These are phyloP conservation scores for Sonneratia caseolaris DNA, from an alignment of 345 rosid genomes.

Conservation along the genomic window DNA sequence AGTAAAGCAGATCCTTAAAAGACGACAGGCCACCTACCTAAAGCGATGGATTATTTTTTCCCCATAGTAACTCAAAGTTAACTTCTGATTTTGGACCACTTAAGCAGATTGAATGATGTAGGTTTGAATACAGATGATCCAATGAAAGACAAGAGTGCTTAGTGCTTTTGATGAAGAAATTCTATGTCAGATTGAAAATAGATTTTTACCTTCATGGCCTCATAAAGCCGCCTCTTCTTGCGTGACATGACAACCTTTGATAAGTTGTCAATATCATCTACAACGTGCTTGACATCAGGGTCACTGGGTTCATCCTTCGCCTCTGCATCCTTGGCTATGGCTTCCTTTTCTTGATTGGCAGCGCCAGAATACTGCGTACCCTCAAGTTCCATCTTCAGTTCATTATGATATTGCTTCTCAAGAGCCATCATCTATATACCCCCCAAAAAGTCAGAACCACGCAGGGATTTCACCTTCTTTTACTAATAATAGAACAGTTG, in stretches of 20 bases:
- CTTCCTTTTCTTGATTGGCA: slow-evolving; percentile 15
- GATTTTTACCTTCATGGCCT: slow-evolving; percentile 57
- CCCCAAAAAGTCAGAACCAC: slow-evolving; percentile 2
- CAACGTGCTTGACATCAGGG: slow-evolving; percentile 28
- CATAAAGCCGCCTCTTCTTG: slow-evolving; percentile 48
- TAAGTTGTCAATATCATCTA: slow-evolving; percentile 30
- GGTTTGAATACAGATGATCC: not conserved
- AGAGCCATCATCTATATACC: slow-evolving; percentile 47
- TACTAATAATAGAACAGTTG: not conserved
- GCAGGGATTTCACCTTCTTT: not conserved
- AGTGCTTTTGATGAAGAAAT: not conserved
- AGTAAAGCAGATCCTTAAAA: not conserved
- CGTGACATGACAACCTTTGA: slow-evolving; percentile 43
- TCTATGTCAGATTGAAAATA: not conserved
- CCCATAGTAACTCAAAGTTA: not conserved
- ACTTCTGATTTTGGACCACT: not conserved
- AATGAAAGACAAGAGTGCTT: not conserved
- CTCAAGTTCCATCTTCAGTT: slow-evolving; percentile 55
- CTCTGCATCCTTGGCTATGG: slow-evolving; percentile 16
- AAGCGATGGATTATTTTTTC: not conserved
- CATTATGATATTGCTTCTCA: slow-evolving; percentile 83
- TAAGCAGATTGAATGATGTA: not conserved
- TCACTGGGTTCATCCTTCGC: slow-evolving; percentile 24
- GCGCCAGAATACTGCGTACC: slow-evolving; percentile 21
- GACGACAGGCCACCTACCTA: not conserved